phyloP scores from a whole-genome alignment of 129 eudicot species.

The Heracleum sosnowskyi region DNA sequence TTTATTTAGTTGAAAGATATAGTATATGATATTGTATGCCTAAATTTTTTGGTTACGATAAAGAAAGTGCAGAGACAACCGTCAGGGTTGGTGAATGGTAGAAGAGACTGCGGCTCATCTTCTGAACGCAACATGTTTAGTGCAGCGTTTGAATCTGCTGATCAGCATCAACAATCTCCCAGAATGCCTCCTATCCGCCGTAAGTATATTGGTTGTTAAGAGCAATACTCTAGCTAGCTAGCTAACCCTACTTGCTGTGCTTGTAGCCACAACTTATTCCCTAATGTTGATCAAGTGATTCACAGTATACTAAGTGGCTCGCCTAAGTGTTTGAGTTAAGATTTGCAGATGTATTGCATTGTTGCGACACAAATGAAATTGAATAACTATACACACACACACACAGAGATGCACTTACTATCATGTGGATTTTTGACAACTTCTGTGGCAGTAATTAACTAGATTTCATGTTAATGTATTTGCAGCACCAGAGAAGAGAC shows the following conservation, averaged over 20 bases:
- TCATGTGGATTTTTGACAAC: conserved; percentile 26
- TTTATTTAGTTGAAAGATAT: too few relatives aligned
- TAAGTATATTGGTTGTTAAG: conserved; percentile 7
- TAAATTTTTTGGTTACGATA: neutral
- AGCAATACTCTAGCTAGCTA: too few relatives aligned
- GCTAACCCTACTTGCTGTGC: too few relatives aligned
- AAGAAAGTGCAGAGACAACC: conserved; percentile 28
- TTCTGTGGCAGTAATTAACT: neutral
- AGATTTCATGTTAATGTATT: neutral
- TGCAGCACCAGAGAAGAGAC: conserved; percentile 63
- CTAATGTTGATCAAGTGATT: too few relatives aligned
- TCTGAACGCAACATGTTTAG: conserved; percentile 25
- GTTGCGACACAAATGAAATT: too few relatives aligned
- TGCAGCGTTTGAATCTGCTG: conserved; percentile 20
- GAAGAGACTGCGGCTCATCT: conserved; percentile 20
- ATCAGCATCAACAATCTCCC: conserved; percentile 16
- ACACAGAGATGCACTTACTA: neutral
- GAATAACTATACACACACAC: too few relatives aligned
- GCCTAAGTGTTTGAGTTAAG: too few relatives aligned
- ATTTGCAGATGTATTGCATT: too few relatives aligned
- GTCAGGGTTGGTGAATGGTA: conserved; percentile 14
- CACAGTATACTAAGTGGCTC: too few relatives aligned
- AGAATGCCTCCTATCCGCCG: conserved; percentile 32
- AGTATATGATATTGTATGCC: too few relatives aligned
- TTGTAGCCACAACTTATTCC: too few relatives aligned